These are phyloP conservation scores for Gossypium turneri DNA, from an alignment of 345 rosid genomes.

Conservation along the genomic window DNA sequence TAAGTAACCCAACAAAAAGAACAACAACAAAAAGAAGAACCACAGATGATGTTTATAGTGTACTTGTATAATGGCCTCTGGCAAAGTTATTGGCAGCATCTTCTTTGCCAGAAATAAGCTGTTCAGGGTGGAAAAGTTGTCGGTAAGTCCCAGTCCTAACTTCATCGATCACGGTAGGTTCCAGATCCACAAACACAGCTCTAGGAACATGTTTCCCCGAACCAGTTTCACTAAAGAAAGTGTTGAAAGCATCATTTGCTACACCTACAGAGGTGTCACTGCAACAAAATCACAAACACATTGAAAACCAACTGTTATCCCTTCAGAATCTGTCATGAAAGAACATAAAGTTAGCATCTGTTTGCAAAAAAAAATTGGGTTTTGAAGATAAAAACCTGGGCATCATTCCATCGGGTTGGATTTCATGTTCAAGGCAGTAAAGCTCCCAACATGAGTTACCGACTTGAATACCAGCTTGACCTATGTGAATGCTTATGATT, in stretches of 20 bases:
- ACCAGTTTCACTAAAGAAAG: conserved; percentile 88
- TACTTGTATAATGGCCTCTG: conserved; percentile 83
- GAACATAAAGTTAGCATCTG: no score
- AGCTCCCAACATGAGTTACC: conserved; percentile 84
- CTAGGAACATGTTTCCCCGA: conserved; percentile 83
- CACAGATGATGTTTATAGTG: background rate
- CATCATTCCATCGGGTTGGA: conserved; percentile 63
- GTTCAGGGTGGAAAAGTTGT: conserved; percentile 89
- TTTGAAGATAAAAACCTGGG: conserved; percentile 31
- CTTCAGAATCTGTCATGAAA: no score
- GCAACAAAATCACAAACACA: conserved; percentile 15
- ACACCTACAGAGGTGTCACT: conserved; percentile 61
- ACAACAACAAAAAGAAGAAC: background rate
- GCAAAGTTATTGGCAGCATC: conserved; percentile 90
- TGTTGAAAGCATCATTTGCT: conserved; percentile 74
- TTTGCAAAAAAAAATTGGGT: background rate
- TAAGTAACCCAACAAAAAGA: background rate
- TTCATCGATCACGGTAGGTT: conserved; percentile 83
- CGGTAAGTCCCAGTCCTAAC: conserved; percentile 74
- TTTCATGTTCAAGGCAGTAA: conserved; percentile 73
- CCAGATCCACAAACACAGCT: conserved; percentile 74
- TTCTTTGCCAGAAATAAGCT: conserved; percentile 85
- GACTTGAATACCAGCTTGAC: conserved; percentile 73
- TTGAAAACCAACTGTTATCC: no score
- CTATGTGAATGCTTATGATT: conserved; percentile 61